A percentile compares a stretch with the other conserved stretches of the same genome.
Evolutionary conservation across 805 yeast species (phyloP).

Genomic region (Candida montana): DNA sequence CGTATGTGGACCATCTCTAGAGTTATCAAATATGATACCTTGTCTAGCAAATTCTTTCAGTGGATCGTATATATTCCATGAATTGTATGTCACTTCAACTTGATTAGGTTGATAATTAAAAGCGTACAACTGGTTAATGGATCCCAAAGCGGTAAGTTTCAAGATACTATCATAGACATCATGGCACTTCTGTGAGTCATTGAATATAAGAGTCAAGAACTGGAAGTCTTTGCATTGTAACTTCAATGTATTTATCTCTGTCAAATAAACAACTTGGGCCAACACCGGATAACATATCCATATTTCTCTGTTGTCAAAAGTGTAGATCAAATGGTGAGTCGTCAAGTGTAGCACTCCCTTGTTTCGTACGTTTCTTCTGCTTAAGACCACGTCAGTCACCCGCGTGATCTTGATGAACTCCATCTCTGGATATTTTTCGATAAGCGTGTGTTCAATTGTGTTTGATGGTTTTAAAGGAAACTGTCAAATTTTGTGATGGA

Average conservation of each 20-base stretch:
- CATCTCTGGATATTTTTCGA: conserved; percentile 7
- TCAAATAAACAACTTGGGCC: conserved; percentile 35
- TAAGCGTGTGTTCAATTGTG: too few species aligned
- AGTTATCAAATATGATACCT: conserved; percentile 40
- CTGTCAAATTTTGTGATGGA: too few species aligned
- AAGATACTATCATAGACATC: conserved; percentile 73
- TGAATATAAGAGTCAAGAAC: conserved; percentile 71
- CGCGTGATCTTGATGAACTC: conserved; percentile 25
- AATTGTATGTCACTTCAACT: conserved; percentile 54
- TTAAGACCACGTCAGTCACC: conserved; percentile 47
- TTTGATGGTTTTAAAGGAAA: too few species aligned
- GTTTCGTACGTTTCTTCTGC: conserved; percentile 50
- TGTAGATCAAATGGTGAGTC: conserved; percentile 70
- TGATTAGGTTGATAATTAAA: conserved; percentile 73
- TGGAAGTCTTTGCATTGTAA: conserved; percentile 82
- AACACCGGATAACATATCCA: conserved; percentile 93
- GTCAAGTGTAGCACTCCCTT: conserved; percentile 64
- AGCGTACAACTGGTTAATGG: conserved; percentile 65
- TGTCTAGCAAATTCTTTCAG: conserved; percentile 66
- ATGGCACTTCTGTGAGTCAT: conserved; percentile 48
- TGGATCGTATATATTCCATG: conserved; percentile 72
- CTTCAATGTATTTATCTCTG: conserved; percentile 48
- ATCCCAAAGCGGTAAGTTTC: conserved; percentile 53
- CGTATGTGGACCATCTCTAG: conserved; percentile 1
- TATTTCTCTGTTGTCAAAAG: conserved; percentile 49